Evolutionary conservation across 2,329 filamentous ascomycete species (phyloP).

Genomic region (Monilinia laxa): DNA sequence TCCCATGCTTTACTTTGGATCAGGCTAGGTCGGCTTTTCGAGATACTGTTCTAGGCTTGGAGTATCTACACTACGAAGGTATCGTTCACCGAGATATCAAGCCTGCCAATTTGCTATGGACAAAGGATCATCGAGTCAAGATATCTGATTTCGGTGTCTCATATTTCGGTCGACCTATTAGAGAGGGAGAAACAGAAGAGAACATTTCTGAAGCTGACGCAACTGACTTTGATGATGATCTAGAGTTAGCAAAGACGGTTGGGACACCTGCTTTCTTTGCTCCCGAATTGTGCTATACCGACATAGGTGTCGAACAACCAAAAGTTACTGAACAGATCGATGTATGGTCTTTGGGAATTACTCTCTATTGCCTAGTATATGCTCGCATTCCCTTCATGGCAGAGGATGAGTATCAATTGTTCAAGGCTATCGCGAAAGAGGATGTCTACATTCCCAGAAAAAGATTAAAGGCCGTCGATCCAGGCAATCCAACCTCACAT

Average conservation of each 20-base stretch:
- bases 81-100: slow-evolving; percentile 85
- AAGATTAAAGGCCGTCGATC: slow-evolving; percentile 74
- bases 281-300: slow-evolving; percentile 91
- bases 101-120: slow-evolving; percentile 87
- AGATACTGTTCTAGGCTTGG: slow-evolving; percentile 87
- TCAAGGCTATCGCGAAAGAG: slow-evolving; percentile 85
- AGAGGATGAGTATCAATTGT: slow-evolving; percentile 88
- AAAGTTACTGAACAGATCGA: slow-evolving; percentile 93
- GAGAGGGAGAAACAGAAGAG: slow-evolving; percentile 77
- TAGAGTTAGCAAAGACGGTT: slow-evolving; percentile 96
- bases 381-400: slow-evolving; percentile 91
- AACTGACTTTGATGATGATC: slow-evolving; percentile 83
- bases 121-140: slow-evolving; percentile 81
- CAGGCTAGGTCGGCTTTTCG: slow-evolving; percentile 83
- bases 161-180: slow-evolving; percentile 85
- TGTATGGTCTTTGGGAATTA: slow-evolving; percentile 95
- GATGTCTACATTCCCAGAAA: slow-evolving; percentile 85
- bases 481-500: slow-evolving; percentile 57
- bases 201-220: slow-evolving; percentile 77
- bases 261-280: slow-evolving; percentile 98
- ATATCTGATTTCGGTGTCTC: slow-evolving; percentile 99
- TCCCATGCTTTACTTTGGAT: slow-evolving; percentile 86
- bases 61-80: slow-evolving; percentile 88
- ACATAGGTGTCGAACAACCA: slow-evolving; percentile 64
- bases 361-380: slow-evolving; percentile 91